Evolutionary conservation across 2,329 filamentous ascomycete species (phyloP).

Genomic region (Aspergillus neoniger): DNA sequence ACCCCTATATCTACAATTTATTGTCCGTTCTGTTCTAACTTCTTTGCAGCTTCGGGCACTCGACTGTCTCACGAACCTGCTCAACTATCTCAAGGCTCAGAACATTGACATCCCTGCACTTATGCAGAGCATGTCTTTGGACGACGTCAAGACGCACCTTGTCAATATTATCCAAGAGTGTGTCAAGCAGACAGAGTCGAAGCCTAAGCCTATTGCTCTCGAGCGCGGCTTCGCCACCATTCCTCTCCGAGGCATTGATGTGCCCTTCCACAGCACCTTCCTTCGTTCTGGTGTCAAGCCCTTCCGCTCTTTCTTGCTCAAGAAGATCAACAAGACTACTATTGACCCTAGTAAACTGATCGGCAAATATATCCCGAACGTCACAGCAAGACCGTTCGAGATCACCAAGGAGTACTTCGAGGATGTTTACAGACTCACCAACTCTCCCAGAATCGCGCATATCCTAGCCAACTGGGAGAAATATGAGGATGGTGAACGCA

Average conservation of each 20-base stretch:
- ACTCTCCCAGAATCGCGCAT: constrained; percentile 60
- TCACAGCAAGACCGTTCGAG: constrained; percentile 92
- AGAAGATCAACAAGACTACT: constrained; percentile 99
- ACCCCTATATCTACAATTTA: not conserved
- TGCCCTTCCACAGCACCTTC: constrained; percentile 99
- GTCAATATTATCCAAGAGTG: constrained; percentile 88
- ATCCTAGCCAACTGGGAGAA: constrained; percentile 81
- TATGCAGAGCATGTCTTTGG: constrained; percentile 80
- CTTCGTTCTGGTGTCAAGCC: constrained; percentile 97
- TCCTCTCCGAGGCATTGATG: constrained; percentile 93
- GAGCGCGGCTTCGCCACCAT: constrained; percentile 97
- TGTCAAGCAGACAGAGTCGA: constrained; percentile 81
- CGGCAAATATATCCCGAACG: constrained; percentile 99
- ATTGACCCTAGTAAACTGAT: constrained; percentile 96
- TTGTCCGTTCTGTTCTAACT: constrained; percentile 23
- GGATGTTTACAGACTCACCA: constrained; percentile 94
- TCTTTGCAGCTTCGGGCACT: constrained; percentile 57
- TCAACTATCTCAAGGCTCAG: constrained; percentile 94
- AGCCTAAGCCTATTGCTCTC: constrained; percentile 84
- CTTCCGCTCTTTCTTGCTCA: constrained; percentile 95
- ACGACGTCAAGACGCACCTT: constrained; percentile 87
- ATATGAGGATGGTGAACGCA: constrained; percentile 53
- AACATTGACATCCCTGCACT: constrained; percentile 96
- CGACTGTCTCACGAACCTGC: constrained; percentile 71
- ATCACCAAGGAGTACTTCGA: constrained; percentile 99